Conservation (phyloP, 345 rosid species). For the Viola odorata region DNA sequence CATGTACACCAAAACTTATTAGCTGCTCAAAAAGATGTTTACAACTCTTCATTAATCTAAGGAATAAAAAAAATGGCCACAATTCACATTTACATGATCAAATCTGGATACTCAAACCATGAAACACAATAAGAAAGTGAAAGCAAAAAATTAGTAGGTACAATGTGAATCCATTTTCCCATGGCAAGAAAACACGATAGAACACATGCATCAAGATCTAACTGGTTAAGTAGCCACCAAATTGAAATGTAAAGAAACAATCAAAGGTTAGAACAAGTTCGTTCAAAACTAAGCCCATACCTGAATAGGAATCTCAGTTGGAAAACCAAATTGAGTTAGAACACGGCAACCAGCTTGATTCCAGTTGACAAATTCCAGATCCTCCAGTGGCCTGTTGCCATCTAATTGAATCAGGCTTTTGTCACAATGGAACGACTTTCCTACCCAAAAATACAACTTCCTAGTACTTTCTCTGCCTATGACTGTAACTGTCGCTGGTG, state of each 20-base stretch:
- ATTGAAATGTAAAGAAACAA: no score
- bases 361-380: constrained; percentile 49
- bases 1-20: not conserved
- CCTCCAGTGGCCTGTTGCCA: constrained; percentile 30
- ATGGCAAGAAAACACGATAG: no score
- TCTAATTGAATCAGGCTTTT: constrained; percentile 40
- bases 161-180: no score
- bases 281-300: constrained; percentile 29
- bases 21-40: not conserved
- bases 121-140: no score
- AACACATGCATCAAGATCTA: no score
- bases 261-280: no score
- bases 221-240: no score
- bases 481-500: constrained; percentile 34
- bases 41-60: not conserved
- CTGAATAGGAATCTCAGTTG: constrained; percentile 57
- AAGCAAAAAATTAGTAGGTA: no score
- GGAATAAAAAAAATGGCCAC: no score
- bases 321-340: constrained; percentile 54
- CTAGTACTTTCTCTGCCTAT: constrained; percentile 38
- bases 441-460: constrained; percentile 78
- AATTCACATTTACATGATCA: no score
- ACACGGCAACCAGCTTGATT: constrained; percentile 47
- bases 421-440: constrained; percentile 46
- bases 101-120: no score